Base-by-base conservation (phyloP, 75 land plant genomes). In the Adiantum capillusveneris region DNA sequence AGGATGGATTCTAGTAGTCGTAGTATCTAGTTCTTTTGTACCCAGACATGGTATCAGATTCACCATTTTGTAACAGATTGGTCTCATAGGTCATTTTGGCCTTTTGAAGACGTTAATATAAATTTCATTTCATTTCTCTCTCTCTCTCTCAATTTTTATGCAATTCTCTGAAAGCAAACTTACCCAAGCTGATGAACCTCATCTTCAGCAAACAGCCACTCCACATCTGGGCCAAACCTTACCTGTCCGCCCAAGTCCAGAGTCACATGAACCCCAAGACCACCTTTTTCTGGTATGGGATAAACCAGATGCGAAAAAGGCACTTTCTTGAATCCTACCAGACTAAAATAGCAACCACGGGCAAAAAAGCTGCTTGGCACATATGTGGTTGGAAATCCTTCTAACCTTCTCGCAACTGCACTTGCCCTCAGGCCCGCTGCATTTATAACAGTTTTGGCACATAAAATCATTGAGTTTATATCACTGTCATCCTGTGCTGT, bases 221-320 rank as follows among this genome's bases (percentile, higher is more conserved):
- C 96, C 58, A 95, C 99, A 74, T 95, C 96, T 21, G 96, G 99
- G 17, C 99, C 99, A 74, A 90, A 95, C 59, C 76, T 86, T 17
- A 84, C 50, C 19, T 79, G 85, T 31, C 88, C 96, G 63, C 85
- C 69, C 58, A 95, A 61, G 68, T 95, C 96, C 63, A 95, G 28
- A 29, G 99, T 95, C 25, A 84, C 84, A 78, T 95, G 96, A 5
- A 87, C 87, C 13, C 99, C 96, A 44, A 95, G 66, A 17, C 99
- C 99, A 43, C 99, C 99, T 51, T 86, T 96, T 49, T 86, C 91
- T 12, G 99, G 99, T 25, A 95, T 63, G 59, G 99, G 99, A 71
- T 95, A 95, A 25, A 95, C 78, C 67, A 95, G 65, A 57, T 71
- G 96, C 24, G 65, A 63, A 58, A 95, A 95, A 31, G 96, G 92